Base-by-base conservation (phyloP, 345 rosid genomes). In the Citrus australasica region DNA sequence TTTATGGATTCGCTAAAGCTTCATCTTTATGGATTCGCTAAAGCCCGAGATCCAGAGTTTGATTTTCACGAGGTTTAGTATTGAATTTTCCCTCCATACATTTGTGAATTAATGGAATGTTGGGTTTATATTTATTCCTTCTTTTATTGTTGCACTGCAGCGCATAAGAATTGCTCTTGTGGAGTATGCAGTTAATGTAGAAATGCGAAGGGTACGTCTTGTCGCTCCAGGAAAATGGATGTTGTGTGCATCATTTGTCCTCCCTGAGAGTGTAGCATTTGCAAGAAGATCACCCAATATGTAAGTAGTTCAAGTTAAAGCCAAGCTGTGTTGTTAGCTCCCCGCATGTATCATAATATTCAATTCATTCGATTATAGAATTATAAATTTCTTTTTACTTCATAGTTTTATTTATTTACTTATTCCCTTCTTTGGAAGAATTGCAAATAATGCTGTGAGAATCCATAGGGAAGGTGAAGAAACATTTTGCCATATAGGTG, bases 211-310 rank as follows among this genome's bases (percentile, higher is more conserved):
- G 79, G 96, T 92, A 69, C 93, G 92, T 9, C 91, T 83, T 0
- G 98, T 92, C 74, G 95, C 99, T 40, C 99, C 98, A 0, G 94
- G 98, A 53, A 95, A 95, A 89, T 92, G 94, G 91, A 93, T 95
- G 99, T 63, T 95, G 24, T 86, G 93, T 83, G 98, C 97, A 17
- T 92, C 92, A 74, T 95, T 94, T 77, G 79, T 85, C 65, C 94
- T 95, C 38, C 97, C 99, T 7, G 80, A 62, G 79, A 92, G 88
- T 77, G 92, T 93, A 83, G 95, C 94, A 60, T 91, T 84, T 79
- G 86, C 90, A 56, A 83, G 79, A 53, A 62, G 53, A 42, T 72
- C 13, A 33, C n/a, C 48, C 32, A 69, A 60, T 55, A 71, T 51
- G 48, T 76, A 74, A 67, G 65, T 67, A 53, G 65, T 66, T 76